phyloP scores from a whole-genome alignment of 495 filamentous ascomycete genomes.

The Diplogelasinospora grovesii region DNA sequence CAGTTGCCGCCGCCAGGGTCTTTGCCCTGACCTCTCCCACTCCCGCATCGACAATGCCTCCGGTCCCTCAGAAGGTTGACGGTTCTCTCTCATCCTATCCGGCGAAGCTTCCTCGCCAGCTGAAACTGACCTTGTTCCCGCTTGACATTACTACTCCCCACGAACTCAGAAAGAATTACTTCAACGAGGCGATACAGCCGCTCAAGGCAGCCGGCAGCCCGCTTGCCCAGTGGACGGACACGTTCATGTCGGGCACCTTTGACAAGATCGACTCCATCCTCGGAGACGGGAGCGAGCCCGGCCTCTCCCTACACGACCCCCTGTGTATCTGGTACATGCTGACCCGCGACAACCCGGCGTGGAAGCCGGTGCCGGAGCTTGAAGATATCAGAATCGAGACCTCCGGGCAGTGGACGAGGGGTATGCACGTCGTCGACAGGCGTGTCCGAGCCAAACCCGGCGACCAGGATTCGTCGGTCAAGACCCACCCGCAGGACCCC shows the following conservation, averaged over 20 bases:
- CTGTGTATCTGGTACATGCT: constrained; percentile 83
- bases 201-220: constrained; percentile 56
- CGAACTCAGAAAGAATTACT: constrained; percentile 52
- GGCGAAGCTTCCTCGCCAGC: constrained; percentile 49
- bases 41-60: constrained; percentile 64
- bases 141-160: constrained; percentile 84
- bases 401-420: constrained; percentile 86
- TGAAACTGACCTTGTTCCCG: constrained; percentile 77
- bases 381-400: constrained; percentile 84
- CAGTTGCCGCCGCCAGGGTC: constrained; percentile 77
- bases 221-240: constrained; percentile 72
- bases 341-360: constrained; percentile 44
- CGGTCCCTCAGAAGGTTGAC: constrained; percentile 24
- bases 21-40: constrained; percentile 81
- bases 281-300: constrained; percentile 46
- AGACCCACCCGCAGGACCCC: constrained; percentile 26
- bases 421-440: constrained; percentile 80
- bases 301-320: constrained; percentile 79
- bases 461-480: constrained; percentile 43
- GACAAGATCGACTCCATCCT: constrained; percentile 60
- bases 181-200: constrained; percentile 47
- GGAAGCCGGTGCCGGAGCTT: constrained; percentile 40
- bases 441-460: constrained; percentile 53
- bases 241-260: constrained; percentile 73
- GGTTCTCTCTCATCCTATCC: constrained; percentile 59